Conservation (phyloP, 352 stramenopile species). For the Globisporangium uncinulatum region DNA sequence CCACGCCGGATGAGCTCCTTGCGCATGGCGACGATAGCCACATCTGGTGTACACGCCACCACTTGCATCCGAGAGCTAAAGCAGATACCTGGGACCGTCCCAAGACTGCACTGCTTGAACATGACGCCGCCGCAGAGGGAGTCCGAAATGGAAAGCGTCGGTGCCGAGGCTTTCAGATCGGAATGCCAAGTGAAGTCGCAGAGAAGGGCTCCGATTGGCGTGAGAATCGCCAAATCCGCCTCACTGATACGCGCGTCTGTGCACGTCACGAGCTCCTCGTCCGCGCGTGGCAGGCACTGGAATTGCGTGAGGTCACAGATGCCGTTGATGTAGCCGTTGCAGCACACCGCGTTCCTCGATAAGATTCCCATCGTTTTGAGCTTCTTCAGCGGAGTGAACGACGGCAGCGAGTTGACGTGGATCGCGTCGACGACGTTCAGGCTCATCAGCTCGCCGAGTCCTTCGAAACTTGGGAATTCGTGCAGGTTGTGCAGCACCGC, state of each 20-base stretch:
- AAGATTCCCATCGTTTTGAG: background rate
- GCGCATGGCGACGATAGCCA: slow-evolving; percentile 28
- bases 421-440: slow-evolving; percentile 9
- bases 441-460: slow-evolving; percentile 10
- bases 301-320: slow-evolving; percentile 2
- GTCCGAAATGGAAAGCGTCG: slow-evolving; percentile 21
- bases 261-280: background rate
- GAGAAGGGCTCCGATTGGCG: background rate
- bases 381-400: slow-evolving; percentile 6
- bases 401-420: slow-evolving; percentile 14
- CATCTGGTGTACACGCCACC: slow-evolving; percentile 31
- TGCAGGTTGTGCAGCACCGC: background rate
- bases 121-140: slow-evolving; percentile 20
- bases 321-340: slow-evolving; percentile 1
- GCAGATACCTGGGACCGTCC: slow-evolving; percentile 23
- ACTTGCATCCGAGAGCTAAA: slow-evolving; percentile 42
- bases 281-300: background rate
- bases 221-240: slow-evolving; percentile 14
- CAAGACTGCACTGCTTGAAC: slow-evolving; percentile 24
- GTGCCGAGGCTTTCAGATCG: background rate
- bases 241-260: slow-evolving; percentile 11
- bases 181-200: slow-evolving; percentile 2
- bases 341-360: background rate
- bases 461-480: slow-evolving; percentile 2
- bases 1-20: slow-evolving; percentile 22